phyloP scores from a whole-genome alignment of 257 asterid genomes.

The Haberlea rhodopensis region DNA sequence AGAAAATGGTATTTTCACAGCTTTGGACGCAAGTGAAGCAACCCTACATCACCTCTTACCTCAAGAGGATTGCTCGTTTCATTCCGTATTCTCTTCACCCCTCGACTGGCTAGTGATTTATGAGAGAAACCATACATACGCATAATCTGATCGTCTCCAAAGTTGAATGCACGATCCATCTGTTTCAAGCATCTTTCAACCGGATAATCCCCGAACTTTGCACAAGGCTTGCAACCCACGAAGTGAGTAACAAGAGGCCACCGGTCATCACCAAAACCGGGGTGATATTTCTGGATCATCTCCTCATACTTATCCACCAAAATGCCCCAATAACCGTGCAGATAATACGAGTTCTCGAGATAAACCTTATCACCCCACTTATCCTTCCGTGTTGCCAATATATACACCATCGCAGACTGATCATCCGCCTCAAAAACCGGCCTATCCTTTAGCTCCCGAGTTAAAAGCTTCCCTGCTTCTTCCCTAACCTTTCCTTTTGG shows the following conservation, averaged over 20 bases:
- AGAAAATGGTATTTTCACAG: constrained; percentile 43
- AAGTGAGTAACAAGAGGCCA: constrained; percentile 98
- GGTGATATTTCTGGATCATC: constrained; percentile 85
- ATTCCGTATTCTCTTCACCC: constrained; percentile 59
- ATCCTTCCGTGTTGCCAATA: constrained; percentile 68
- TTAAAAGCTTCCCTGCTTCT: no score
- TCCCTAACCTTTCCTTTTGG: no score
- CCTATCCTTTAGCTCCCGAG: no score
- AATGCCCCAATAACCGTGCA: constrained; percentile 94
- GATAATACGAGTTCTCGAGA: constrained; percentile 61
- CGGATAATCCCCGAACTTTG: constrained; percentile 78
- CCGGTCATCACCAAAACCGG: constrained; percentile 84
- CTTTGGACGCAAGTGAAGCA: constrained; percentile 74
- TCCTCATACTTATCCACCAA: constrained; percentile 84
- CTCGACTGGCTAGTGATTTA: constrained; percentile 54
- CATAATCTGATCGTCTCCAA: constrained; percentile 78
- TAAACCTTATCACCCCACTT: constrained; percentile 82
- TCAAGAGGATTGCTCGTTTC: constrained; percentile 76
- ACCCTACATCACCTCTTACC: constrained; percentile 54
- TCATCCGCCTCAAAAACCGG: no score
- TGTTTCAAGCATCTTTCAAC: constrained; percentile 95
- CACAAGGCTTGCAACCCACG: constrained; percentile 98
- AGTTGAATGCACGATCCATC: constrained; percentile 74
- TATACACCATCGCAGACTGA: constrained; percentile 94
- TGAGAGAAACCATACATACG: constrained; percentile 85